Base-by-base conservation (phyloP, 495 filamentous ascomycete genomes). In the Trichoderma orchidacearum region DNA sequence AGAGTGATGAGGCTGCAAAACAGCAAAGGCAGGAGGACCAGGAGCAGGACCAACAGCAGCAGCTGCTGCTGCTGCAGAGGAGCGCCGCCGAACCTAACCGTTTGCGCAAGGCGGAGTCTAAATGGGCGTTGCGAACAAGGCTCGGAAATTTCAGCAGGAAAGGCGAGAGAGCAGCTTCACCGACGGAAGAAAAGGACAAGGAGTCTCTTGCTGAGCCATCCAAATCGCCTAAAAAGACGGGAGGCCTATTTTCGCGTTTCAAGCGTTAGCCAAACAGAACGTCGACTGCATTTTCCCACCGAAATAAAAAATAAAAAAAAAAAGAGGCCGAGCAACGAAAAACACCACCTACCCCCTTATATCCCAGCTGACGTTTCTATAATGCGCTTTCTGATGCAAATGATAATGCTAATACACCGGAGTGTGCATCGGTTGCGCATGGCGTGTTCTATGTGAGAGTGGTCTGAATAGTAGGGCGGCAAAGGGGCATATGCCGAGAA, bases 101-200 rank as follows among this genome's bases (percentile, higher is more conserved):
- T 70, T 59, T 76, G 52, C 58, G 61, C 28, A 74, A 70, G 56
- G 66, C 70, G 21, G 69, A 70, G 52, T 74, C 72, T 13, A 56
- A 72, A 6, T 70, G 71, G 67, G 62, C 59, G 30, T 57, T 74
- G 38, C 62, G 64, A 51, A 63, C 64, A 2, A 56, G 62, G 53
- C 18, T 68, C 15, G 66, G 64, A 1, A 57, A 57, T 34, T 48
- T 54, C 29, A 60, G 51, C 21, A 61, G 34, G 13, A 56, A 58
- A 31, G 54, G 54, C 15, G 57, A 56, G 56, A 53, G 55, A 57
- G 34, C 31, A 27, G 32, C 51, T 8, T 23, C 38, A 41, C 17
- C 38, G 5, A 36, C 56, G 12, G 57, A 62, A 50, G 58, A 60
- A 50, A 35, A 57, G 5, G 56, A 57, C 15, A 55, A 28, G 0